Evolutionary conservation across 1,284 basidiomycete species (phyloP).

Genomic region (Ganoderma lucidum): DNA sequence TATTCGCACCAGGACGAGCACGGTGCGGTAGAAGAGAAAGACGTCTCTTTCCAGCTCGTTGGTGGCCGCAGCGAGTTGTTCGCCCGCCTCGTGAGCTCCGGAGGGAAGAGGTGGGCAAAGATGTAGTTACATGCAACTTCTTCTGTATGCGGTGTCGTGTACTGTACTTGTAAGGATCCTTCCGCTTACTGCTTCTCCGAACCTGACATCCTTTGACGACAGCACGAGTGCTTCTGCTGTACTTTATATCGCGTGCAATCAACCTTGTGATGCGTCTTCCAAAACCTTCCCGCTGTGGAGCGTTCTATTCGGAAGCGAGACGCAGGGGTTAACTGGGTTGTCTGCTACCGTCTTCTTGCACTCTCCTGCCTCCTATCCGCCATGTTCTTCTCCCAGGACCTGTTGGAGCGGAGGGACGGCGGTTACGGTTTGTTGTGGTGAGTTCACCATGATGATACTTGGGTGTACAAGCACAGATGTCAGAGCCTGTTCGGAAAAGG

Average conservation of each 20-base stretch:
- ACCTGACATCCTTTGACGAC: conserved; percentile 6
- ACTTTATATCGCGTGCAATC: not conserved
- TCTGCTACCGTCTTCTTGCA: not conserved
- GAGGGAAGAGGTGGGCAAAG: conserved; percentile 49
- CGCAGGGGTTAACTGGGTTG: not conserved
- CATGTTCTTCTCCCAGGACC: conserved; percentile 83
- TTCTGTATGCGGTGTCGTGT: not conserved
- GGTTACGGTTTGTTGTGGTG: conserved; percentile 86
- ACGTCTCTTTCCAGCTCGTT: conserved; percentile 67
- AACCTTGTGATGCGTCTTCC: not conserved
- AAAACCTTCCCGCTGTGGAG: not conserved
- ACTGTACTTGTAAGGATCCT: not conserved
- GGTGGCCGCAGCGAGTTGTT: conserved; percentile 71
- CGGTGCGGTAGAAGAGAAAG: conserved; percentile 45
- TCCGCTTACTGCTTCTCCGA: not conserved
- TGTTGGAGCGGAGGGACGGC: conserved; percentile 77
- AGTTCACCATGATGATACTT: conserved; percentile 8
- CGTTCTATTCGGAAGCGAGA: not conserved
- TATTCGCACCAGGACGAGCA: conserved; percentile 47
- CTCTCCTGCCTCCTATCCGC: conserved; percentile 1
- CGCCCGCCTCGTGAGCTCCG: conserved; percentile 65
- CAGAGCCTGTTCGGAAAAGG: conserved; percentile 52
- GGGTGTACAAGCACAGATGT: not conserved
- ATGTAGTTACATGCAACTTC: conserved; percentile 15
- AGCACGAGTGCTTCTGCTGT: not conserved